Conservation (phyloP, 352 stramenopile species). For the Globisporangium cederbergense region DNA sequence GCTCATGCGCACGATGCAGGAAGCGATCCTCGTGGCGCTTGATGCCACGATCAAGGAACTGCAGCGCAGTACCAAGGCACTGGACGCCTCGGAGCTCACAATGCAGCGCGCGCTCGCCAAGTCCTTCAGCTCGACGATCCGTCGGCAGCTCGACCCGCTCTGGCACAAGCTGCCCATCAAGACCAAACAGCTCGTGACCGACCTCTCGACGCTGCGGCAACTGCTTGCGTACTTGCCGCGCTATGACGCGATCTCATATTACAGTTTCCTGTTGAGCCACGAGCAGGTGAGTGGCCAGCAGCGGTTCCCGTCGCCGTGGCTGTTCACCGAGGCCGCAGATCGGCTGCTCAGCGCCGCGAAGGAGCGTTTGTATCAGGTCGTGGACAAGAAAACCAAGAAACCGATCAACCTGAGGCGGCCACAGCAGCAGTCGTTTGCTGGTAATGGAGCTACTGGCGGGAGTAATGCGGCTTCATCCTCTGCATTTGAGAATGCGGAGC, state of each 20-base stretch:
- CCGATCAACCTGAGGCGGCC: slow-evolving; percentile 34
- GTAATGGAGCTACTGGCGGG: background rate
- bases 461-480: slow-evolving; percentile 6
- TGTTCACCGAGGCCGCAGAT: slow-evolving; percentile 93
- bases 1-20: slow-evolving; percentile 93
- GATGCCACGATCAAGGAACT: slow-evolving; percentile 94
- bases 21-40: slow-evolving; percentile 90
- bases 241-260: slow-evolving; percentile 97
- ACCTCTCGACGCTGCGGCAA: slow-evolving; percentile 73
- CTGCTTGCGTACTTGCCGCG: slow-evolving; percentile 92
- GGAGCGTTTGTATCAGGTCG: slow-evolving; percentile 88
- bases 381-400: slow-evolving; percentile 48
- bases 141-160: slow-evolving; percentile 93
- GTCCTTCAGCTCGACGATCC: slow-evolving; percentile 55
- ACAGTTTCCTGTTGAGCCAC: slow-evolving; percentile 91
- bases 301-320: slow-evolving; percentile 90
- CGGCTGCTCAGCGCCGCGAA: slow-evolving; percentile 91
- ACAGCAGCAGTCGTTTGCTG: background rate
- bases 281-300: slow-evolving; percentile 84
- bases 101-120: slow-evolving; percentile 94
- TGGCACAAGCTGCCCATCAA: slow-evolving; percentile 94
- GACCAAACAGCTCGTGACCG: slow-evolving; percentile 92
- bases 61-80: slow-evolving; percentile 81
- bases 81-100: slow-evolving; percentile 81
- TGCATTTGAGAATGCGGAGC: slow-evolving; percentile 30